Percentiles rank a stretch among this genome's conserved stretches.
These are phyloP conservation scores for Trichoderma gracile DNA, from an alignment of 2,329 filamentous ascomycete species.

Conservation along the genomic window DNA sequence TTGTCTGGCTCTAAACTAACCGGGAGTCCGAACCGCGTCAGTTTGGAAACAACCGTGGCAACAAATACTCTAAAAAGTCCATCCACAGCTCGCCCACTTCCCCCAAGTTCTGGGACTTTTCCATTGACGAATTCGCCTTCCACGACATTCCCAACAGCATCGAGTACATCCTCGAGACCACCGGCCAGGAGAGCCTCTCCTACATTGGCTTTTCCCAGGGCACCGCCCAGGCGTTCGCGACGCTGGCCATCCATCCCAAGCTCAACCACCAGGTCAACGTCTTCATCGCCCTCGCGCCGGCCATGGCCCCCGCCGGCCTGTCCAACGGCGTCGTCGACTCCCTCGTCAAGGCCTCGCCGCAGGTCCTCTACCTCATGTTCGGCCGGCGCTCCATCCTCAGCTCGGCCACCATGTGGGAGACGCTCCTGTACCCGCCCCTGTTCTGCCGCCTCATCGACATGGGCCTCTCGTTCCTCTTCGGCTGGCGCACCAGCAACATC, in stretches of 20 bases:
- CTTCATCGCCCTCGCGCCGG: slow-evolving; percentile 92
- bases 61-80: slow-evolving; percentile 98
- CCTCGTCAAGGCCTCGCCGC: slow-evolving; percentile 88
- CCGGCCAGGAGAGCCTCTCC: slow-evolving; percentile 78
- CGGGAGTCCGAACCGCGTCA: slow-evolving; percentile 42
- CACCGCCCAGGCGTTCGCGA: slow-evolving; percentile 93
- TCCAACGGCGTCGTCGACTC: slow-evolving; percentile 90
- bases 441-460: slow-evolving; percentile 87
- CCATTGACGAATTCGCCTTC: slow-evolving; percentile 97
- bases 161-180: slow-evolving; percentile 83
- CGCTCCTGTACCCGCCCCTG: slow-evolving; percentile 89
- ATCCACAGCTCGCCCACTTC: slow-evolving; percentile 73
- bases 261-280: slow-evolving; percentile 93
- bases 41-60: slow-evolving; percentile 96
- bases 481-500: slow-evolving; percentile 86
- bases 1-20: no score
- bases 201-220: slow-evolving; percentile 98
- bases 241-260: slow-evolving; percentile 85
- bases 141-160: slow-evolving; percentile 97
- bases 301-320: slow-evolving; percentile 91
- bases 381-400: slow-evolving; percentile 87
- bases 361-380: slow-evolving; percentile 90
- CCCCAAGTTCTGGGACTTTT: slow-evolving; percentile 90
- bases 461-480: slow-evolving; percentile 79
- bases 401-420: slow-evolving; percentile 96